Base-by-base conservation (phyloP, 2,329 filamentous ascomycete genomes). In the Chalaropsis ovoidea region DNA sequence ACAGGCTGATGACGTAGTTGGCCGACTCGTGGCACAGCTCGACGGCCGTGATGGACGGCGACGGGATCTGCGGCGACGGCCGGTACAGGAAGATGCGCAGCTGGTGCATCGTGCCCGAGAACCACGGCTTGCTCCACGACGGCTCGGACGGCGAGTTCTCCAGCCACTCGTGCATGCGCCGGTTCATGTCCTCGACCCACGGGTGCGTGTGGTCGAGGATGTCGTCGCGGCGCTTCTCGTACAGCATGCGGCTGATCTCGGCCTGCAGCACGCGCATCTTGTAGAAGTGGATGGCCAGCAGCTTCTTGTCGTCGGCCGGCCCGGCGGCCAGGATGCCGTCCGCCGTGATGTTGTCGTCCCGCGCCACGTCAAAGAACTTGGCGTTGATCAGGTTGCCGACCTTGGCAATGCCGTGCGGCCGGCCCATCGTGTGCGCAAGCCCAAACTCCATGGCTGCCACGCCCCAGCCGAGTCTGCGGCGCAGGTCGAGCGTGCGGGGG, bases 211-310 rank as follows among this genome's bases (percentile, higher is more conserved):
- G 90, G 72, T 87, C 83, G 64, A 83, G 84, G 0, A 93, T 92
- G 62, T 89, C 86, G 0, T 84, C 77, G 56, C 87, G 82, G 74
- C 94, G 94, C 74, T 86, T 87, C 70, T 95, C 87, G 73, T 99
- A 97, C 0, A 97, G 78, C 6, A 86, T 87, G 67, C 91, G 84
- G 66, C 91, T 82, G 54, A 96, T 94, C 75, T 97, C 93, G 15
- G 92, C 84, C 73, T 96, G 92, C 13, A 92, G 78, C 67, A 95
- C 76, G 65, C 90, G 82, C 90, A 96, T 95, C 72, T 89, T 93
- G 78, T 91, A 91, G 71, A 95, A 94, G 73, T 99, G 93, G 68
- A 96, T 91, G 1, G 90, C 87, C 31, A 95, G 86, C 71, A 89
- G 84, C 74, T 99, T 99, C 72, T 89, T 90, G 70, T 92, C 81